These are phyloP conservation scores for Paramecium sexaurelia DNA, from an alignment of 73 alveolate species.

Conservation along the genomic window DNA sequence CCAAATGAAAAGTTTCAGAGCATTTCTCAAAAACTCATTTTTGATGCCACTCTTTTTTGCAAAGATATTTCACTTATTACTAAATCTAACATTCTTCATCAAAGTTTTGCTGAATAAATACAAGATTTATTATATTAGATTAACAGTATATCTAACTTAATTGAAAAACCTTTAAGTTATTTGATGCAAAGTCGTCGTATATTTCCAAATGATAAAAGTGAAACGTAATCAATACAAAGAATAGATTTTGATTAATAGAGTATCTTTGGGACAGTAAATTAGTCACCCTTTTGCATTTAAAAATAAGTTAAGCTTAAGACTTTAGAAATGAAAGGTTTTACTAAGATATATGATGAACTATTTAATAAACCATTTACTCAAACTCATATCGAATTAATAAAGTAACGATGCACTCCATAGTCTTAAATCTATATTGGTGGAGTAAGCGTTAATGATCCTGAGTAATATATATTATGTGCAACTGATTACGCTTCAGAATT, in stretches of 20 bases:
- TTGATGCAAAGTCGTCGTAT: background rate
- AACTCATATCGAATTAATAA: slow-evolving; percentile 1
- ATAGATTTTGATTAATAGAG: slow-evolving; percentile 23
- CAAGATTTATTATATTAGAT: background rate
- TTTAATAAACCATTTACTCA: slow-evolving; percentile 7
- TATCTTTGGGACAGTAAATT: background rate
- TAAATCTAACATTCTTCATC: background rate
- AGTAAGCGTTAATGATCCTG: slow-evolving; percentile 2
- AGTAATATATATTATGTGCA: background rate
- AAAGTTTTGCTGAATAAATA: background rate
- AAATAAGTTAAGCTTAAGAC: background rate
- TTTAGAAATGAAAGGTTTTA: slow-evolving; percentile 13
- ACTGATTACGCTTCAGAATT: background rate
- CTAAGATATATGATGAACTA: background rate
- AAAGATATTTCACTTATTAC: background rate
- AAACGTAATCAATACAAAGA: background rate
- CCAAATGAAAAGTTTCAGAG: background rate
- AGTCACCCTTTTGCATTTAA: slow-evolving; percentile 22
- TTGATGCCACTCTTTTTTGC: slow-evolving; percentile 2
- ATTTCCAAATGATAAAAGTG: slow-evolving; percentile 17
- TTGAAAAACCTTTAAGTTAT: background rate
- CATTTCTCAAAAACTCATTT: background rate
- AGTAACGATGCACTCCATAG: background rate
- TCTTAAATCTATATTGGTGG: background rate
- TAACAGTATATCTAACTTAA: background rate